A percentile compares a stretch with the other conserved stretches of the same genome.
phyloP scores from a whole-genome alignment of 176 grass and related monocot genomes.

The Puya raimondii region DNA sequence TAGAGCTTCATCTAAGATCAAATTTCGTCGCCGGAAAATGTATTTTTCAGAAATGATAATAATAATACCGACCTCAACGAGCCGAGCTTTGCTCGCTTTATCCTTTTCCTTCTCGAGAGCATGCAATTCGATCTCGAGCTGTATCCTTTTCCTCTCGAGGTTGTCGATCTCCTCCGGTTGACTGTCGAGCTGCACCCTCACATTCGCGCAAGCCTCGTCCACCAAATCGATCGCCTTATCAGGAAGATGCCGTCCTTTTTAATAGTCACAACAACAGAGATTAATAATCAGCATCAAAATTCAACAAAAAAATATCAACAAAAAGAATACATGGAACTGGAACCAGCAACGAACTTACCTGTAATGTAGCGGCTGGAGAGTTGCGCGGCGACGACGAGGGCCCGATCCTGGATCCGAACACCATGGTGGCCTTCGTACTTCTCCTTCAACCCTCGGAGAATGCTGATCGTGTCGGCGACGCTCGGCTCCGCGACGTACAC shows the following conservation, averaged over 20 bases:
- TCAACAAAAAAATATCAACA: no score
- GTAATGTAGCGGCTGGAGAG: constrained; percentile 71
- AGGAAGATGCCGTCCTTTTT: constrained; percentile 48
- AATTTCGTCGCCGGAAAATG: constrained; percentile 30
- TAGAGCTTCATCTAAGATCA: constrained; percentile 15
- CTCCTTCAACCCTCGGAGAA: constrained; percentile 66
- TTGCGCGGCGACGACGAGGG: constrained; percentile 61
- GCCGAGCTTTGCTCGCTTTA: constrained; percentile 58
- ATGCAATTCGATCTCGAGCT: constrained; percentile 69
- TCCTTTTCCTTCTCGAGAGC: constrained; percentile 87
- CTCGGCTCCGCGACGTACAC: constrained; percentile 72
- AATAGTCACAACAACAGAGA: no score
- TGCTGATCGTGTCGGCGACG: constrained; percentile 56
- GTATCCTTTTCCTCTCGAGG: constrained; percentile 66
- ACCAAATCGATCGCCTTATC: constrained; percentile 83
- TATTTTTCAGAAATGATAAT: no score
- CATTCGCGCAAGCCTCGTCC: constrained; percentile 76
- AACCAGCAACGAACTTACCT: constrained; percentile 21
- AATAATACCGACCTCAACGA: constrained; percentile 37
- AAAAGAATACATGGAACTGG: not conserved
- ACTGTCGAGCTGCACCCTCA: constrained; percentile 75
- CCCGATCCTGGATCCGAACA: constrained; percentile 60
- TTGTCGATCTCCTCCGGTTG: constrained; percentile 81
- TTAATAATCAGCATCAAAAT: no score
- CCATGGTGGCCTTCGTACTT: constrained; percentile 81